These are phyloP conservation scores for Mortierella sp. DNA, from an alignment of 371 early-diverging fungal species.

Conservation along the genomic window DNA sequence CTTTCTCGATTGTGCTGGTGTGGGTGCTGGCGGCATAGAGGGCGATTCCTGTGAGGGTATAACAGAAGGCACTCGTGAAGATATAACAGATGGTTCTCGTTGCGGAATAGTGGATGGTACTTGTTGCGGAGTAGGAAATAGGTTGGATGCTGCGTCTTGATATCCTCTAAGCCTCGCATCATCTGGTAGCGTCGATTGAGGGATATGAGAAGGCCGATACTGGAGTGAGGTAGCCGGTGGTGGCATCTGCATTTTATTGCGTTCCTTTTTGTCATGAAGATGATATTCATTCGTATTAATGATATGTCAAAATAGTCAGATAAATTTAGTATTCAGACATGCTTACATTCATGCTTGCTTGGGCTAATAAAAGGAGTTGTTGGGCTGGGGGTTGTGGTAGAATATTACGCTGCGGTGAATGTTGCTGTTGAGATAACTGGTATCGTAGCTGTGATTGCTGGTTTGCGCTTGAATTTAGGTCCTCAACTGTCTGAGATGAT, in stretches of 20 bases:
- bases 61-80: no score
- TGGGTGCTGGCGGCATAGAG: not conserved
- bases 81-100: no score
- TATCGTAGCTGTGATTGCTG: not conserved
- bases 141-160: no score
- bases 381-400: not conserved
- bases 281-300: not conserved
- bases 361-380: slow-evolving; percentile 1
- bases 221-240: no score
- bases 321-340: slow-evolving; percentile 1
- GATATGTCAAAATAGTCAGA: not conserved
- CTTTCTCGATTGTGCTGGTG: not conserved
- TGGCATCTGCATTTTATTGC: no score
- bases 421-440: not conserved
- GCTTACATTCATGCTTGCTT: not conserved
- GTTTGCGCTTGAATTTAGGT: not conserved
- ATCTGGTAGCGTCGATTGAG: no score
- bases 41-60: not conserved
- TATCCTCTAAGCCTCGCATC: no score
- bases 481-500: not conserved
- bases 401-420: not conserved
- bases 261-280: no score
- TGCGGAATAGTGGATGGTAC: no score
- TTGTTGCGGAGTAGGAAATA: no score
- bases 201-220: no score